These are phyloP conservation scores for Dipsacomyces acuminosporus DNA, from an alignment of 371 early-diverging fungal species.

Conservation along the genomic window DNA sequence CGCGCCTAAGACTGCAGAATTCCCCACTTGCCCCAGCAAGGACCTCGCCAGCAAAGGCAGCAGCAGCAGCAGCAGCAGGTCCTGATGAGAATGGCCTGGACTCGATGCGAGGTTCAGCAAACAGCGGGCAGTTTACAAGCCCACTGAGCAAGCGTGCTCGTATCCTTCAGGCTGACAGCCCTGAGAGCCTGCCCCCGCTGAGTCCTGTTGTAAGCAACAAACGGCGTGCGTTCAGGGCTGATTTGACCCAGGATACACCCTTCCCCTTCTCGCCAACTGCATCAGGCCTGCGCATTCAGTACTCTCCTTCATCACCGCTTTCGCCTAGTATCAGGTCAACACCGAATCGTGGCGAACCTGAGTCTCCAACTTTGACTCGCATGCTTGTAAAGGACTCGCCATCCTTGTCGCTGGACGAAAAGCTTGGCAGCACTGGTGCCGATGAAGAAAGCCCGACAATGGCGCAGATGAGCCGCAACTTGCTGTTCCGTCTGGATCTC, in stretches of 20 bases:
- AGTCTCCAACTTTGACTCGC: conserved; percentile 37
- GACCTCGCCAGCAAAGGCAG: neutral
- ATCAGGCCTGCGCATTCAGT: conserved; percentile 36
- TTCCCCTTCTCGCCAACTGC: conserved; percentile 42
- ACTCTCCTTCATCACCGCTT: conserved; percentile 39
- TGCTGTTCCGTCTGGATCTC: conserved; percentile 38
- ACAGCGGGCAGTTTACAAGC: conserved; percentile 17
- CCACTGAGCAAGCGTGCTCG: conserved; percentile 40
- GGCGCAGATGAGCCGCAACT: conserved; percentile 40
- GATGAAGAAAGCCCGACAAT: conserved; percentile 43
- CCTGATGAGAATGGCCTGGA: neutral
- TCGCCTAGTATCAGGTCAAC: conserved; percentile 35
- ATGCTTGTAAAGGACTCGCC: conserved; percentile 33
- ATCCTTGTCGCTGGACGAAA: conserved; percentile 32
- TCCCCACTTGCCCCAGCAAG: conserved; percentile 1
- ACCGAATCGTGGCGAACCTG: conserved; percentile 35
- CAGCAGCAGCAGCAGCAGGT: conserved; percentile 2
- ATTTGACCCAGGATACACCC: conserved; percentile 34
- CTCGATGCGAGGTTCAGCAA: neutral
- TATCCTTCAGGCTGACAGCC: conserved; percentile 39
- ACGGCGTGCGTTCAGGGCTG: conserved; percentile 27
- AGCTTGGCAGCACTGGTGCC: conserved; percentile 12
- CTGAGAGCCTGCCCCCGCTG: conserved; percentile 47
- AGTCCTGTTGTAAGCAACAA: conserved; percentile 47
- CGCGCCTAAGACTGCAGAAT: conserved; percentile 28